Conservation (phyloP, 2,329 filamentous ascomycete species). For the Calonectria fujianensis region DNA sequence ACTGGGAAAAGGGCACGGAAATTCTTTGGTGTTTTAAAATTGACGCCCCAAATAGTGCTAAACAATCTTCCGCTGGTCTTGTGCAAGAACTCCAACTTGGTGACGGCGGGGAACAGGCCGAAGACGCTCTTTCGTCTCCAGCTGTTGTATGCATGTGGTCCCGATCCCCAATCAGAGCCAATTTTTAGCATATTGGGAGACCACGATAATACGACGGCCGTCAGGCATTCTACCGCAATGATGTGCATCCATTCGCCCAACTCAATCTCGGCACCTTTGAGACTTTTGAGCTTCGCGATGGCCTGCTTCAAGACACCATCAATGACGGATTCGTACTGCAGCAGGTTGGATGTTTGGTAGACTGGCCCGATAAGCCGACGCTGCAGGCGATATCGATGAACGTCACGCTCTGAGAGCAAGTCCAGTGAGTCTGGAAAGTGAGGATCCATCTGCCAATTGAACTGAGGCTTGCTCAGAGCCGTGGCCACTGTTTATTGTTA, state of each 20-base stretch:
- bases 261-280: slow-evolving; percentile 65
- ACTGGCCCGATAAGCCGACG: slow-evolving; percentile 69
- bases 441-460: slow-evolving; percentile 62
- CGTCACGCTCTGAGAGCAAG: slow-evolving; percentile 69
- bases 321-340: slow-evolving; percentile 64
- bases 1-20: slow-evolving; percentile 72
- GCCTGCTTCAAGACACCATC: slow-evolving; percentile 63
- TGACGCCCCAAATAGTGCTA: slow-evolving; percentile 66
- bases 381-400: slow-evolving; percentile 68
- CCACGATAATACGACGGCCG: slow-evolving; percentile 71
- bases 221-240: slow-evolving; percentile 70
- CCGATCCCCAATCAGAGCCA: slow-evolving; percentile 67
- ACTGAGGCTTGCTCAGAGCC: slow-evolving; percentile 63
- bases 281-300: slow-evolving; percentile 59
- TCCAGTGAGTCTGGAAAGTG: slow-evolving; percentile 68
- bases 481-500: slow-evolving; percentile 63
- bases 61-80: slow-evolving; percentile 63
- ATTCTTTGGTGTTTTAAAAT: slow-evolving; percentile 64
- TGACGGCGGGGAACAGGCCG: slow-evolving; percentile 67
- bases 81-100: slow-evolving; percentile 62
- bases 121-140: slow-evolving; percentile 73
- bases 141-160: slow-evolving; percentile 68
- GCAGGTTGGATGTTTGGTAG: slow-evolving; percentile 66
- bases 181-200: slow-evolving; percentile 68
- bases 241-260: slow-evolving; percentile 76